Evolutionary conservation across 2,329 filamentous ascomycete species (phyloP).

Genomic region (Lojkania enalia): DNA sequence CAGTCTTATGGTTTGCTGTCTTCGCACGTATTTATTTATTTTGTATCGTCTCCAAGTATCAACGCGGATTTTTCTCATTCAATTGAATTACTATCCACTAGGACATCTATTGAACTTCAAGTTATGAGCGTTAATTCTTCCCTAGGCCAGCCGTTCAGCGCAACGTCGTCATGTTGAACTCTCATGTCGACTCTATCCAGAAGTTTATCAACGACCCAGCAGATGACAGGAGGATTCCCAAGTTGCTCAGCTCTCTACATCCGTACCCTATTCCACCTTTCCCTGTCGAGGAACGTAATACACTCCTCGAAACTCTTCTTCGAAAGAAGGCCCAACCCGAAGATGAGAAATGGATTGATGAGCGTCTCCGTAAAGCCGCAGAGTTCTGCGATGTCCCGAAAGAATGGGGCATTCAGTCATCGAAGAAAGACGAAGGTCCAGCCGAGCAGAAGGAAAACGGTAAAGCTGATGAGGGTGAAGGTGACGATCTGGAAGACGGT

Average conservation of each 20-base stretch:
- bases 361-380: conserved; percentile 28
- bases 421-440: conserved; percentile 9
- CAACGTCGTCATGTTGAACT: conserved; percentile 10
- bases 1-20: too few species aligned
- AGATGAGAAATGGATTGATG: conserved; percentile 37
- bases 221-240: background rate
- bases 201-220: conserved; percentile 10
- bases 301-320: conserved; percentile 27
- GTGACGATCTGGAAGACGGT: conserved; percentile 12
- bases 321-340: conserved; percentile 31
- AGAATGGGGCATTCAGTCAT: conserved; percentile 34
- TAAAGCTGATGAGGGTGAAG: conserved; percentile 12
- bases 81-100: too few species aligned
- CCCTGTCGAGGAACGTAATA: conserved; percentile 21
- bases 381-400: conserved; percentile 35
- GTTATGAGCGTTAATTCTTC: too few species aligned
- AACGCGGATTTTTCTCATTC: too few species aligned
- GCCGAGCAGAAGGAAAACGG: conserved; percentile 12
- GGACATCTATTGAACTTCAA: too few species aligned
- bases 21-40: too few species aligned
- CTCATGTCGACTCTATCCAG: conserved; percentile 13
- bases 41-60: too few species aligned
- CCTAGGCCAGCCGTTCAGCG: conserved; percentile 20
- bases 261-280: conserved; percentile 32
- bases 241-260: conserved; percentile 18